phyloP scores from a whole-genome alignment of 169 alveolate species.

The Amoebophrya sp. region DNA sequence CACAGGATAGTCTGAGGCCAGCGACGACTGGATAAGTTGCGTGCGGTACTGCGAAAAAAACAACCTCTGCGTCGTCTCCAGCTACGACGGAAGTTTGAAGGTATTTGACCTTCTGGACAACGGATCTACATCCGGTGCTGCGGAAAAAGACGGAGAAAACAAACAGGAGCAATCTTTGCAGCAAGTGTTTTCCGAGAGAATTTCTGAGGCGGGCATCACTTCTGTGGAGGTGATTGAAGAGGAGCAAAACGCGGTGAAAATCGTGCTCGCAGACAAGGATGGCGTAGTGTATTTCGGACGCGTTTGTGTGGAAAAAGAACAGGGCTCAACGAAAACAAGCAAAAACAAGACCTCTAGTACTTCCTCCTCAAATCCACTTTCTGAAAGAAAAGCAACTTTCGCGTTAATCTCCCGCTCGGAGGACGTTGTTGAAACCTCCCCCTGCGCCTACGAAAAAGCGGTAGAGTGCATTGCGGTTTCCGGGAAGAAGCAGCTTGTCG shows the following conservation, averaged over 20 bases:
- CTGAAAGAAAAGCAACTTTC: no score
- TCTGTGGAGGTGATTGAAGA: not conserved
- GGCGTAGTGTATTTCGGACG: not conserved
- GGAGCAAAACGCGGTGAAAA: not conserved
- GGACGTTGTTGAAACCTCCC: not conserved
- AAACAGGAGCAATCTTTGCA: no score
- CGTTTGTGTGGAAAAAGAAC: not conserved
- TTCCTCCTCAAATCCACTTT: no score
- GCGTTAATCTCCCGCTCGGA: not conserved
- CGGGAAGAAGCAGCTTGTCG: not conserved
- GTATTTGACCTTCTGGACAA: no score
- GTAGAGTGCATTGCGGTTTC: not conserved
- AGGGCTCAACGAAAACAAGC: no score
- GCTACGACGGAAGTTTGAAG: not conserved
- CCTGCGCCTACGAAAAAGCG: not conserved
- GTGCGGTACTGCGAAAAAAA: not conserved
- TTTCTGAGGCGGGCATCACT: not conserved
- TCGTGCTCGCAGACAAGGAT: not conserved
- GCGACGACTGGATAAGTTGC: not conserved
- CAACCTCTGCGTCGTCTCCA: not conserved
- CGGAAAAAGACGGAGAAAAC: no score
- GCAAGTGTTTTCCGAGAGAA: no score
- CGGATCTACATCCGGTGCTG: no score
- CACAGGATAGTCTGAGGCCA: not conserved
- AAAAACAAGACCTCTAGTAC: no score